Conservation (phyloP, 2,329 filamentous ascomycete genomes). For the Aspergillus brasiliensis region DNA sequence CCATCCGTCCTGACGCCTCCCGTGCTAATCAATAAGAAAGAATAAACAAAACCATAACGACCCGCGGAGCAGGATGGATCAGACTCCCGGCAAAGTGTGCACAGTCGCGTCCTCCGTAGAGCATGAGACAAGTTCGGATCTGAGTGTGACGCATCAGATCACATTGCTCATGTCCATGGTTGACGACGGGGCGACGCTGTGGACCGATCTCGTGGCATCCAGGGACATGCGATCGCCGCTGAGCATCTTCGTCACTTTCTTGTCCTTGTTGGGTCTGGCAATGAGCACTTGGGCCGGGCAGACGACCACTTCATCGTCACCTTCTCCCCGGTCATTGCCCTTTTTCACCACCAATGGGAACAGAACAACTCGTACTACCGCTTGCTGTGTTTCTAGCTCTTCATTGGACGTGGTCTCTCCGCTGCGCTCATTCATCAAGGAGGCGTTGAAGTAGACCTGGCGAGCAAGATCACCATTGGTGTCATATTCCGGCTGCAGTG, state of each 20-base stretch:
- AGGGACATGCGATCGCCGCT: constrained; percentile 49
- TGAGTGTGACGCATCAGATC: constrained; percentile 48
- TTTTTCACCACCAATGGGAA: constrained; percentile 97
- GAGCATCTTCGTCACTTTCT: constrained; percentile 40
- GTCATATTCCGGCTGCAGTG: constrained; percentile 92
- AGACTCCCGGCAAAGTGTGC: not conserved
- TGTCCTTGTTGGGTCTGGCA: constrained; percentile 55
- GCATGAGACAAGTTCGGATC: constrained; percentile 6
- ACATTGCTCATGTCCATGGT: constrained; percentile 48
- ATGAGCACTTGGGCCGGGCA: constrained; percentile 93
- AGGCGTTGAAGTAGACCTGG: constrained; percentile 87
- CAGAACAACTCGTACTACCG: constrained; percentile 85
- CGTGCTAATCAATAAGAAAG: not conserved
- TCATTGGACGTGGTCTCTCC: constrained; percentile 72
- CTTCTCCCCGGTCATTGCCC: constrained; percentile 81
- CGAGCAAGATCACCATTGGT: constrained; percentile 84
- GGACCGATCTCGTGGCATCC: constrained; percentile 41
- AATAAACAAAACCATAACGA: not conserved
- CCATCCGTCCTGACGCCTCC: constrained; percentile 6
- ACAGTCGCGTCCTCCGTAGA: not conserved
- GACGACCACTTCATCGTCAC: constrained; percentile 93
- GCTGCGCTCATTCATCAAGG: constrained; percentile 91
- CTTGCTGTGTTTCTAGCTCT: constrained; percentile 73
- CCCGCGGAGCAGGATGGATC: not conserved
- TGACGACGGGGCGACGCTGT: constrained; percentile 47